These are phyloP conservation scores for Boletus subcaerulescens DNA, from an alignment of 768 basidiomycete species.

Conservation along the genomic window DNA sequence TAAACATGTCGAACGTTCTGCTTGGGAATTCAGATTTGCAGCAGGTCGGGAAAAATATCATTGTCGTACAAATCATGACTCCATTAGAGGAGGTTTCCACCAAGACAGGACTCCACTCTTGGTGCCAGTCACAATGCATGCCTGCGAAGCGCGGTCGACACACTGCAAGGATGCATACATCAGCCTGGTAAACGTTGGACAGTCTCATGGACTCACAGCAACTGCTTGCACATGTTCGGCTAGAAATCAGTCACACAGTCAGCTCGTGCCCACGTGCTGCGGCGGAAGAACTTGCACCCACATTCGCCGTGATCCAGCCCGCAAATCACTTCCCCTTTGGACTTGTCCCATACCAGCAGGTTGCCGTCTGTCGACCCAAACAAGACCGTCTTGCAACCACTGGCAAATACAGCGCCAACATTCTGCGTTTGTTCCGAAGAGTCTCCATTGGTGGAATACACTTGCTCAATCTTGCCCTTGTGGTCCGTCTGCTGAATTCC, in stretches of 20 bases:
- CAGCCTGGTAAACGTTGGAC: conserved; percentile 23
- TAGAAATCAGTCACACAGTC: conserved; percentile 7
- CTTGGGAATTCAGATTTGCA: conserved; percentile 10
- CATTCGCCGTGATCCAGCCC: conserved; percentile 62
- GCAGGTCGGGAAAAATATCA: conserved; percentile 1
- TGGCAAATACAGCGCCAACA: conserved; percentile 55
- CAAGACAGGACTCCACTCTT: conserved; percentile 52
- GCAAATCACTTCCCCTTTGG: conserved; percentile 50
- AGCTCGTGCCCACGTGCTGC: conserved; percentile 1
- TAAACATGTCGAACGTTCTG: conserved; percentile 10
- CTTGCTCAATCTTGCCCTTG: conserved; percentile 51
- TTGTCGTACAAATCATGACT: conserved; percentile 28
- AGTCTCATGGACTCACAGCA: conserved; percentile 27
- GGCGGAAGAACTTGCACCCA: conserved; percentile 27
- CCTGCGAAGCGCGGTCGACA: conserved; percentile 41
- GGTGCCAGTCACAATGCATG: conserved; percentile 55
- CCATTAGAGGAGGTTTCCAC: conserved; percentile 43
- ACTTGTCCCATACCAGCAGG: conserved; percentile 61
- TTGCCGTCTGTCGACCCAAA: conserved; percentile 55
- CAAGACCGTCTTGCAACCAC: conserved; percentile 50
- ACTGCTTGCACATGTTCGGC: conserved; percentile 34
- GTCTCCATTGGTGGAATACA: conserved; percentile 44
- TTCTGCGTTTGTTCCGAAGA: conserved; percentile 28
- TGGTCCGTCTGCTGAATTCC: conserved; percentile 47
- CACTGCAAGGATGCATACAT: conserved; percentile 30